Percentiles rank a stretch among this genome's conserved stretches.
These are phyloP conservation scores for Glebionis coronaria DNA, from an alignment of 129 eudicot genomes.

Conservation along the genomic window DNA sequence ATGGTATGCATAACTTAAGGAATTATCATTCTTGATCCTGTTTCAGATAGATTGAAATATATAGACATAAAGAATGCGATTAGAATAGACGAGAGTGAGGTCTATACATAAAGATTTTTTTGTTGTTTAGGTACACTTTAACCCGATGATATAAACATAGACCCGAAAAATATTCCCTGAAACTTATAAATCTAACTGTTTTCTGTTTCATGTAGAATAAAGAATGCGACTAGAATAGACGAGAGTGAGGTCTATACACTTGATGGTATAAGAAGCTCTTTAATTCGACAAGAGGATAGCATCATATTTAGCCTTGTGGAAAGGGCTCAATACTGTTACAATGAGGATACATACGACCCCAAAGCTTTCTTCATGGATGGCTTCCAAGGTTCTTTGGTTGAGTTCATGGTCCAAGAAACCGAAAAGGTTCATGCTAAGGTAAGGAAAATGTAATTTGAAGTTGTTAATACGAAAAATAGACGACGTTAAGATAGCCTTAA, in stretches of 20 bases:
- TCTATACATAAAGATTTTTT: too few relatives aligned
- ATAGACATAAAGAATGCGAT: slow-evolving; percentile 13
- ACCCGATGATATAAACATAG: neutral
- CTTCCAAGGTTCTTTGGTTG: slow-evolving; percentile 75
- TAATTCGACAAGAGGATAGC: slow-evolving; percentile 90
- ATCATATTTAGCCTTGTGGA: slow-evolving; percentile 64
- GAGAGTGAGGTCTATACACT: slow-evolving; percentile 71
- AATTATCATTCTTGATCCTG: too few relatives aligned
- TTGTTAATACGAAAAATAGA: slow-evolving; percentile 2
- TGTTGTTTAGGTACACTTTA: neutral
- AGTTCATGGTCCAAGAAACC: slow-evolving; percentile 86
- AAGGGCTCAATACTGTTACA: slow-evolving; percentile 88
- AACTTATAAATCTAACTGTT: neutral
- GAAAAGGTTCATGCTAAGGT: slow-evolving; percentile 94
- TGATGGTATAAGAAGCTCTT: slow-evolving; percentile 70
- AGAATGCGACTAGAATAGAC: slow-evolving; percentile 53
- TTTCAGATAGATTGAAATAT: too few relatives aligned
- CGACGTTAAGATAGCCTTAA: slow-evolving; percentile 7
- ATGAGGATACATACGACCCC: slow-evolving; percentile 78
- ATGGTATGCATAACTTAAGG: too few relatives aligned
- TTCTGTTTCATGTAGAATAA: neutral
- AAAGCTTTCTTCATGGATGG: slow-evolving; percentile 68
- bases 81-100: slow-evolving; percentile 75
- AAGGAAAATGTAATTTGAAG: slow-evolving; percentile 15
- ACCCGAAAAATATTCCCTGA: neutral